Evolutionary conservation across 2,329 filamentous ascomycete genomes (phyloP).

Genomic region (Dryadomyces quercus-mongolicae): DNA sequence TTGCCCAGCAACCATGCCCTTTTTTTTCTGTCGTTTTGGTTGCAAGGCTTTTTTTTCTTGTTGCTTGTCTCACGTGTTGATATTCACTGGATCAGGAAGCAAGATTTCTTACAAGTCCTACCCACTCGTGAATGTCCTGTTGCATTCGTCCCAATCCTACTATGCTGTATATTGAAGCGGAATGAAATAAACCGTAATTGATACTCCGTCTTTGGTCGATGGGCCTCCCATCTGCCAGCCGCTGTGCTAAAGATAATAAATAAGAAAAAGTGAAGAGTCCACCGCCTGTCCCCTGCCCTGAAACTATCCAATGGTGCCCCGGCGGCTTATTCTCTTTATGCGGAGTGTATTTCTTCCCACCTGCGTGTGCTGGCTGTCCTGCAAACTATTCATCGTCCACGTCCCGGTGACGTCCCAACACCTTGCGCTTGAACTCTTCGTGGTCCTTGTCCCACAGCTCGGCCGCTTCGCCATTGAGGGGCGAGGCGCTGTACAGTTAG

Average conservation of each 20-base stretch:
- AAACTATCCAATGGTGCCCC: slow-evolving; percentile 6
- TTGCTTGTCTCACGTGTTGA: background rate
- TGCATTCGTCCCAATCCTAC: background rate
- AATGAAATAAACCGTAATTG: slow-evolving; percentile 3
- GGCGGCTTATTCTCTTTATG: background rate
- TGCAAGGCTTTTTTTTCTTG: too few species aligned
- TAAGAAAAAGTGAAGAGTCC: slow-evolving; percentile 1
- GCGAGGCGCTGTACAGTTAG: slow-evolving; percentile 59
- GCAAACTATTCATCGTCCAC: slow-evolving; percentile 45
- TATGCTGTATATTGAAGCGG: background rate
- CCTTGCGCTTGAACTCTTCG: slow-evolving; percentile 74
- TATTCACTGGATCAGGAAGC: background rate
- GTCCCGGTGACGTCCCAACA: slow-evolving; percentile 49
- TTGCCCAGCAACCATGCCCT: background rate
- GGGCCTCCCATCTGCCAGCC: slow-evolving; percentile 2
- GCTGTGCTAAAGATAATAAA: slow-evolving; percentile 8
- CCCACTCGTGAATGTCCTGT: too few species aligned
- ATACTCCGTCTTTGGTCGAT: slow-evolving; percentile 6
- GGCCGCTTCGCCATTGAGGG: slow-evolving; percentile 90
- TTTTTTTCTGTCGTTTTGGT: too few species aligned
- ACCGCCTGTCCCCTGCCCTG: background rate
- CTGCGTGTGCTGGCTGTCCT: background rate
- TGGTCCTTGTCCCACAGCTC: slow-evolving; percentile 88
- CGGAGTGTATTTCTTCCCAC: background rate
- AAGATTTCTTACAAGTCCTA: background rate